Percentiles rank a stretch among this genome's conserved stretches.
Conservation (phyloP, 768 basidiomycete genomes). For the Hebeloma cylindrosporum region DNA sequence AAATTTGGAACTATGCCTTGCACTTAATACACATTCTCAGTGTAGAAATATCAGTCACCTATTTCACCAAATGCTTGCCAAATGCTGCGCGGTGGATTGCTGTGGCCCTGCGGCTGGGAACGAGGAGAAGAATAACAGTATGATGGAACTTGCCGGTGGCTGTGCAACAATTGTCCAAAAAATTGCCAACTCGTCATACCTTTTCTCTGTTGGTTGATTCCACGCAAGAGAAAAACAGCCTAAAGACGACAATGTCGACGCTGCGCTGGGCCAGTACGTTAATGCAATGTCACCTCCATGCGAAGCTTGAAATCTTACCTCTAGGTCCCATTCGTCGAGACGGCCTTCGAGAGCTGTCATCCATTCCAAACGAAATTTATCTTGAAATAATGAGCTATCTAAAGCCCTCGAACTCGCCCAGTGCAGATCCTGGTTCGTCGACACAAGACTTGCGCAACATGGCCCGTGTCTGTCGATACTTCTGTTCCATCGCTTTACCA, state of each 20-base stretch:
- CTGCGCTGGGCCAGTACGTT: slow-evolving; percentile 12
- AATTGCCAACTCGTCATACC: too few species aligned
- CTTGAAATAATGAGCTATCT: slow-evolving; percentile 39
- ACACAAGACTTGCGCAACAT: slow-evolving; percentile 30
- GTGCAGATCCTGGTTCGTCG: slow-evolving; percentile 11
- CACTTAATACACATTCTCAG: too few species aligned
- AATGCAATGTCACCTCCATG: background rate
- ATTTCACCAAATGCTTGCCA: too few species aligned
- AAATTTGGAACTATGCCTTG: too few species aligned
- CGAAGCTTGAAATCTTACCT: background rate
- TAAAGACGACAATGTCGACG: background rate
- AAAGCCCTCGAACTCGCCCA: slow-evolving; percentile 19
- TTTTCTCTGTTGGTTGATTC: too few species aligned
- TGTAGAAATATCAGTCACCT: too few species aligned
- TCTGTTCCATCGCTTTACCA: slow-evolving; percentile 38
- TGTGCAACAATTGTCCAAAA: too few species aligned
- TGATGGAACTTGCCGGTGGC: too few species aligned
- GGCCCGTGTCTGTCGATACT: slow-evolving; percentile 43
- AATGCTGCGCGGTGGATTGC: too few species aligned
- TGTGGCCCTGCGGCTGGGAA: too few species aligned
- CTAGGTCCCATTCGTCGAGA: slow-evolving; percentile 20
- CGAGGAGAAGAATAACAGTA: too few species aligned
- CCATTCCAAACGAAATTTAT: slow-evolving; percentile 48
- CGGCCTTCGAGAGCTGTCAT: slow-evolving; percentile 14
- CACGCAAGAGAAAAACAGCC: too few species aligned